These are phyloP conservation scores for Petunia hybrid DNA, from an alignment of 305 asterid species.

Conservation along the genomic window DNA sequence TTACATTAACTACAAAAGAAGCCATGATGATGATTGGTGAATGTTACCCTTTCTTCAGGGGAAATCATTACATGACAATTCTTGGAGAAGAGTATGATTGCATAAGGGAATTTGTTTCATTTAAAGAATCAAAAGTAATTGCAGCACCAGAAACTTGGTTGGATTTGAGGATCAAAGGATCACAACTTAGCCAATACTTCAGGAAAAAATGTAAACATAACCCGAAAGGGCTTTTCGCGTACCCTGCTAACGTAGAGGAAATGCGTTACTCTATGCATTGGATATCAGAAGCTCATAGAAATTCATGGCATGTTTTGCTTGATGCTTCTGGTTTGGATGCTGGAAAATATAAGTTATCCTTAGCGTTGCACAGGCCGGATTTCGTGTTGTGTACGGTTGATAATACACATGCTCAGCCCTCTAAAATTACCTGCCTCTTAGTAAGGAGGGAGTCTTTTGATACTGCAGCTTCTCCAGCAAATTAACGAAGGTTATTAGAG, in stretches of 20 bases:
- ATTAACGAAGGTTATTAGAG: background rate
- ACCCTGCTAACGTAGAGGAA: conserved; percentile 56
- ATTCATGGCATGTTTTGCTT: conserved; percentile 76
- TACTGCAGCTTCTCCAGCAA: conserved; percentile 45
- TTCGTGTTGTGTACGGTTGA: no score
- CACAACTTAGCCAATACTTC: conserved; percentile 81
- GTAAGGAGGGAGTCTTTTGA: conserved; percentile 73
- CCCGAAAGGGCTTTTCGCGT: conserved; percentile 80
- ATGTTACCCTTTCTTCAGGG: conserved; percentile 75
- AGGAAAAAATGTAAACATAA: conserved; percentile 68
- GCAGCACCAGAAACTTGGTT: conserved; percentile 82
- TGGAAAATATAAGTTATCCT: conserved; percentile 53
- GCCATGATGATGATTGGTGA: conserved; percentile 77
- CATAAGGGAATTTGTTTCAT: conserved; percentile 50
- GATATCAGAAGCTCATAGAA: conserved; percentile 87
- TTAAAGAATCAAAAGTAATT: conserved; percentile 67
- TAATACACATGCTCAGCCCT: no score
- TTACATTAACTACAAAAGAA: conserved; percentile 52
- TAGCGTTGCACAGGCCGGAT: conserved; percentile 79
- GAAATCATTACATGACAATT: conserved; percentile 77
- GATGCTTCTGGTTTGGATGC: conserved; percentile 61
- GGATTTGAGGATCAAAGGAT: conserved; percentile 90
- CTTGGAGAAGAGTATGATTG: conserved; percentile 56
- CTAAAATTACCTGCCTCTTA: conserved; percentile 6
- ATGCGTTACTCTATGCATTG: conserved; percentile 77